Conservation (phyloP, 352 stramenopile species). For the Thraustochytrium striatum region DNA sequence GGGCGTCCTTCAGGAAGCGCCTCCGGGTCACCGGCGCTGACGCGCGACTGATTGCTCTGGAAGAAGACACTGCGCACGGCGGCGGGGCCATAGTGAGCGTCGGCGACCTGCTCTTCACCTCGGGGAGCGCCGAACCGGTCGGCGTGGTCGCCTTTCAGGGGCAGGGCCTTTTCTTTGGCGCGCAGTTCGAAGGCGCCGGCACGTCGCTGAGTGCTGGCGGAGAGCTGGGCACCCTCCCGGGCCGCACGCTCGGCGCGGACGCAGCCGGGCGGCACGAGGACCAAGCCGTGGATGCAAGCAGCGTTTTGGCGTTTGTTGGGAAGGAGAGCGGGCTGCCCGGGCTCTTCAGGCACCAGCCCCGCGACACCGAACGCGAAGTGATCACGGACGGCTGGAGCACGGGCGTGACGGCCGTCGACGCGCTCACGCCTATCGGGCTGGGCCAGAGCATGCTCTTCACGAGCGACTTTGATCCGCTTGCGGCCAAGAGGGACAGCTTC, state of each 20-base stretch:
- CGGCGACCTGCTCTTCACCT: neutral
- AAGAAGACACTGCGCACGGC: neutral
- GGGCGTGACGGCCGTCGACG: slow-evolving; percentile 15
- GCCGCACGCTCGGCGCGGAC: neutral
- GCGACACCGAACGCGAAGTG: slow-evolving; percentile 38
- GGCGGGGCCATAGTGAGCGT: neutral
- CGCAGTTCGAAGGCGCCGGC: neutral
- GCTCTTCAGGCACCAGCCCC: slow-evolving; percentile 19
- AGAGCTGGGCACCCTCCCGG: neutral
- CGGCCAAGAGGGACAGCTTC: neutral
- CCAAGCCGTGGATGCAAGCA: neutral
- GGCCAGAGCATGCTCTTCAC: slow-evolving; percentile 47
- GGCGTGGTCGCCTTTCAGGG: neutral
- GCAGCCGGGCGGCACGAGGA: neutral
- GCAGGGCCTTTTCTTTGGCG: slow-evolving; percentile 3
- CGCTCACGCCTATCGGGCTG: slow-evolving; percentile 20
- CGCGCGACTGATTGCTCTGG: neutral
- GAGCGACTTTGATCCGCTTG: neutral
- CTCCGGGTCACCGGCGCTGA: slow-evolving; percentile 3
- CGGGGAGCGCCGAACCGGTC: neutral
- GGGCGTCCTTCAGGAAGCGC: no score
- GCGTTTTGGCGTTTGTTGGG: neutral
- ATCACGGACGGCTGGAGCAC: slow-evolving; percentile 30
- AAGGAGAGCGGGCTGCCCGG: neutral
- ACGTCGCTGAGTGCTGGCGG: neutral